Evolutionary conservation across 768 basidiomycete species (phyloP).

Genomic region (Royoungia palumana): DNA sequence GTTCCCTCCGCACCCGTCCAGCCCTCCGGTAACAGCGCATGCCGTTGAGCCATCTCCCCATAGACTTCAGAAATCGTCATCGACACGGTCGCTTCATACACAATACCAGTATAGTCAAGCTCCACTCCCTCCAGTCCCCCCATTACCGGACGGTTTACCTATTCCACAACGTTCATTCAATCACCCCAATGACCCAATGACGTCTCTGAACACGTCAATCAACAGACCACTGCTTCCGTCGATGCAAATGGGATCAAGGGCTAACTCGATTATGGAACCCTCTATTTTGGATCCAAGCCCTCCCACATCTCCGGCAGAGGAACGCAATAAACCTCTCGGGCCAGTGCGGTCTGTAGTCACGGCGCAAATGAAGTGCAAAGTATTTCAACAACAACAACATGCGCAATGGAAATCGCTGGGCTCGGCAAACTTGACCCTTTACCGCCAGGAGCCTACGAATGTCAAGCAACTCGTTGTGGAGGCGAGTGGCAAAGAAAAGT

Average conservation of each 20-base stretch:
- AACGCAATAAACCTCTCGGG: slow-evolving; percentile 46
- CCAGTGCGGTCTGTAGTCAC: slow-evolving; percentile 76
- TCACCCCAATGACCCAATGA: slow-evolving; percentile 20
- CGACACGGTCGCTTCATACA: slow-evolving; percentile 56
- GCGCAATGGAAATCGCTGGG: slow-evolving; percentile 98
- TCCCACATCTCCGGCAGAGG: slow-evolving; percentile 73
- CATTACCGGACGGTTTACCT: slow-evolving; percentile 33
- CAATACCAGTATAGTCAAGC: slow-evolving; percentile 44
- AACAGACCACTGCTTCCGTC: slow-evolving; percentile 60
- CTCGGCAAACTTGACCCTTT: slow-evolving; percentile 81
- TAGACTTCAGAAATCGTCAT: slow-evolving; percentile 49
- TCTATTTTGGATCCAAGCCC: slow-evolving; percentile 74
- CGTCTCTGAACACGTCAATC: slow-evolving; percentile 36
- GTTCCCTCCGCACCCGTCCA: slow-evolving; percentile 9
- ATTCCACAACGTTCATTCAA: slow-evolving; percentile 26
- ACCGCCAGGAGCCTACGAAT: slow-evolving; percentile 79
- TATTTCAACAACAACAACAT: slow-evolving; percentile 93
- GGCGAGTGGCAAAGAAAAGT: slow-evolving; percentile 70
- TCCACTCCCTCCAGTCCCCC: slow-evolving; percentile 37
- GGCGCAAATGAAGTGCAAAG: slow-evolving; percentile 96
- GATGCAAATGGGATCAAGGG: slow-evolving; percentile 49
- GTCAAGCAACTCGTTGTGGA: slow-evolving; percentile 96
- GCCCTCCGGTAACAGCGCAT: slow-evolving; percentile 23
- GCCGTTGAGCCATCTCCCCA: slow-evolving; percentile 45
- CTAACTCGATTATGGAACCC: slow-evolving; percentile 48